Evolutionary conservation across 495 filamentous ascomycete species (phyloP), one percentile per base, ranked within the genome.

Genomic region (Oidiodendron maius): DNA sequence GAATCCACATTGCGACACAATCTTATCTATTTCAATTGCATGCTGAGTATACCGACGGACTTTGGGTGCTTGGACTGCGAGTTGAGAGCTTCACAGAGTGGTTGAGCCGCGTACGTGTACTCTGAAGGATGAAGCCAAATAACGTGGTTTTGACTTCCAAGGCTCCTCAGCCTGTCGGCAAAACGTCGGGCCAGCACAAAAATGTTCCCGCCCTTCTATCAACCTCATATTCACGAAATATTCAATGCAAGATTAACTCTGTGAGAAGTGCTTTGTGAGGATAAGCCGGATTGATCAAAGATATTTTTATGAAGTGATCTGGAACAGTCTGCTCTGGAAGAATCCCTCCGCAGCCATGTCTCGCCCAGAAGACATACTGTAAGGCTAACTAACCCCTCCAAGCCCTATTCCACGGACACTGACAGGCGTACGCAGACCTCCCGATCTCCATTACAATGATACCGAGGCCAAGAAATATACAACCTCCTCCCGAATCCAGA

Each of bases 361-460:
- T 52, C 89, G 91, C 51, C 91, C 91, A 46, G 91, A 97, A 72
- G 93, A 97, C 71, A 83, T 76, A 48, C 82, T 96, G 88, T 94
- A 72, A 43, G 75, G 62, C 35, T 34, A 48, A 24, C 32, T 37
- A 41, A 28, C 32, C 16, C 35, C 30, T 40, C 51, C 55, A 26
- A 34, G 46, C 48, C 37, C 20, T 20, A 40, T n/a, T n/a, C n/a
- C n/a, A n/a, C n/a, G 12, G 8, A 38, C 3, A 40, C 38, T 40
- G 38, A 40, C 38, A 40, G 38, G 16, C 16, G 21, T 25, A 28
- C 26, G 44, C 48, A 95, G 89, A 57, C 87, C 88, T 41, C 89
- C 93, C 50, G 93, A 98, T 71, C 80, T 97, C 57, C 93, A 91
- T 72, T 98, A 98, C 73, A 86, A 95, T 70, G 94, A 96, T 66